A percentile compares a stretch with the other conserved stretches of the same genome.
These are phyloP conservation scores for Colletotrichum sp. DNA, from an alignment of 2,329 filamentous ascomycete genomes.

Conservation along the genomic window DNA sequence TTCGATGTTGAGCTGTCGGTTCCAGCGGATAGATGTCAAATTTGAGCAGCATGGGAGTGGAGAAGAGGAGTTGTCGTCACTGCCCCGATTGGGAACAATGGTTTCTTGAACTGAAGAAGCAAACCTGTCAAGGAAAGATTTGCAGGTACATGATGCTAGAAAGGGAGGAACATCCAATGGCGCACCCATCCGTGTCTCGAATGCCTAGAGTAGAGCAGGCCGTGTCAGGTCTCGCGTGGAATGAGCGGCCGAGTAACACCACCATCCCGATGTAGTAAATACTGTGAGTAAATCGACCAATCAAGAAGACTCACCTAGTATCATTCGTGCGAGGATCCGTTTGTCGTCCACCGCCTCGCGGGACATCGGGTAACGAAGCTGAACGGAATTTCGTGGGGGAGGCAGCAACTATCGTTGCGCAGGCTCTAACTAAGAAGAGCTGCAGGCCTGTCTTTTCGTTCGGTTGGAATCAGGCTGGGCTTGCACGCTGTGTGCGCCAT, in stretches of 20 bases:
- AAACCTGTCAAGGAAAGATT: background rate
- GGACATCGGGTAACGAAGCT: background rate
- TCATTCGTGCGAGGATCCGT: background rate
- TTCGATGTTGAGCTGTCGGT: background rate
- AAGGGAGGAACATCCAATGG: background rate
- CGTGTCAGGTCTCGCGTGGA: background rate
- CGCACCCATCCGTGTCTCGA: background rate
- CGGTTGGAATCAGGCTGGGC: background rate
- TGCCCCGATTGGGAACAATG: background rate
- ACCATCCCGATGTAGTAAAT: background rate
- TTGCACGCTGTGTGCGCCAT: background rate
- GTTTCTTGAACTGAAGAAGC: background rate
- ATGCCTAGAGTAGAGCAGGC: background rate
- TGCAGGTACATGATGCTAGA: background rate
- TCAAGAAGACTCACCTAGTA: background rate
- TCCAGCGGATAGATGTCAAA: background rate
- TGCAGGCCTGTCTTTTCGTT: background rate
- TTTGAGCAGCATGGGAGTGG: background rate
- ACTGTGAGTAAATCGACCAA: background rate
- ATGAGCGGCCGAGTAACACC: background rate
- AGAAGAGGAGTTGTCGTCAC: background rate
- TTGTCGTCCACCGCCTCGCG: background rate
- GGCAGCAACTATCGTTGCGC: background rate
- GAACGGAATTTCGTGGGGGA: background rate
- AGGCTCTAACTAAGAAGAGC: background rate